Percentiles rank a stretch among this genome's conserved stretches.
phyloP scores from a whole-genome alignment of 805 yeast species.

The Metschnikowia noctiluminum region DNA sequence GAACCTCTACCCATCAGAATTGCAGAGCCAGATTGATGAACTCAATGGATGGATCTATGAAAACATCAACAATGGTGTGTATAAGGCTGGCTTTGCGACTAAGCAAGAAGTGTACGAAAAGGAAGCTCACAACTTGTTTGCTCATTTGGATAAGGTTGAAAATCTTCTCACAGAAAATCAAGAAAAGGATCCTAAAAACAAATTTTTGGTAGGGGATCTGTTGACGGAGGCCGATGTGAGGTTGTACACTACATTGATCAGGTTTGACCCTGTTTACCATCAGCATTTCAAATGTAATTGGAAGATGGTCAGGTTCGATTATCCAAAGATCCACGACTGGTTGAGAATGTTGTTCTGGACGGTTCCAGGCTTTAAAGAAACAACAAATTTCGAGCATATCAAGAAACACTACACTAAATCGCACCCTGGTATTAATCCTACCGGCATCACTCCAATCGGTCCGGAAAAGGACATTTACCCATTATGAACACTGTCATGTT shows the following conservation, averaged over 20 bases:
- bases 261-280: conserved; percentile 91
- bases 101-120: conserved; percentile 76
- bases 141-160: conserved; percentile 69
- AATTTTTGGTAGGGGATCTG: conserved; percentile 52
- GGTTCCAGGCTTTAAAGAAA: conserved; percentile 63
- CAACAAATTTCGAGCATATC: conserved; percentile 87
- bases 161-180: conserved; percentile 48
- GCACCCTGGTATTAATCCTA: conserved; percentile 76
- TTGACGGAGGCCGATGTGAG: conserved; percentile 91
- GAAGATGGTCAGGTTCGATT: conserved; percentile 73
- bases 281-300: conserved; percentile 95
- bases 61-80: conserved; percentile 87
- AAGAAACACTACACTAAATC: conserved; percentile 88
- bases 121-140: conserved; percentile 61
- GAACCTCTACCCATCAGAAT: conserved; percentile 59
- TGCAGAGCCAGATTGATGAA: conserved; percentile 62
- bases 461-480: conserved; percentile 73
- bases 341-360: conserved; percentile 80
- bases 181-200: too few species aligned
- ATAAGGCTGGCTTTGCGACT: conserved; percentile 88
- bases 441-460: conserved; percentile 81
- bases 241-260: conserved; percentile 77
- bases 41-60: conserved; percentile 81
- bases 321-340: conserved; percentile 79
- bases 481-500: conserved; percentile 3